Evolutionary conservation across 2,329 filamentous ascomycete species (phyloP).

Genomic region (Neocucurbitaria cava): DNA sequence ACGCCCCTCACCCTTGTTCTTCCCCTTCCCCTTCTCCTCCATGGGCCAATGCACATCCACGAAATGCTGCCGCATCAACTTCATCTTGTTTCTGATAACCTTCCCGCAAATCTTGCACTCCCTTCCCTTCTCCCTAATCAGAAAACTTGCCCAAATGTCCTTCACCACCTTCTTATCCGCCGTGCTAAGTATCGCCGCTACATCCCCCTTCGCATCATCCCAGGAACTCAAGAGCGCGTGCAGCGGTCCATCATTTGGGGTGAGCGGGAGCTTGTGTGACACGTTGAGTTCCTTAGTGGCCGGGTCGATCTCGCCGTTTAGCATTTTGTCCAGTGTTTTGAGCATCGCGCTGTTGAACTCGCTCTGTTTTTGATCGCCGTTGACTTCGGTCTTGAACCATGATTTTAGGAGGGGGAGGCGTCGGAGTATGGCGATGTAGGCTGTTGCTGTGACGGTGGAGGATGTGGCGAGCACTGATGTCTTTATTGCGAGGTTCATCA

Average conservation of each 20-base stretch:
- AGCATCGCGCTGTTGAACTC: conserved; percentile 12
- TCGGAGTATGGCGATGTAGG: conserved; percentile 14
- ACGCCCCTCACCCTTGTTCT: background rate
- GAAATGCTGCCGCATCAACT: conserved; percentile 17
- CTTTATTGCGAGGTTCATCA: conserved; percentile 13
- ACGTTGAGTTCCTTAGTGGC: conserved; percentile 2
- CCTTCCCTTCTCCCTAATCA: conserved; percentile 6
- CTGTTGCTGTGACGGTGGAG: conserved; percentile 5
- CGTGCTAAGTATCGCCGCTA: conserved; percentile 10
- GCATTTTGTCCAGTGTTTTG: conserved; percentile 5
- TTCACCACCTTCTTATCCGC: conserved; percentile 7
- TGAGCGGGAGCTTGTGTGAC: background rate
- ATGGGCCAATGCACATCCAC: conserved; percentile 15
- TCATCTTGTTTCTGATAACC: conserved; percentile 4
- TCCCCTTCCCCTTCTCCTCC: no score
- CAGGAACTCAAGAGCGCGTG: conserved; percentile 11
- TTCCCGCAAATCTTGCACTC: conserved; percentile 20
- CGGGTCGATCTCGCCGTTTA: conserved; percentile 11
- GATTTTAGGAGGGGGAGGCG: conserved; percentile 17
- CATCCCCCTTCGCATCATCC: conserved; percentile 19
- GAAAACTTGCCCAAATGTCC: conserved; percentile 13
- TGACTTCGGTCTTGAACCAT: conserved; percentile 22
- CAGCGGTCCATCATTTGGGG: conserved; percentile 8
- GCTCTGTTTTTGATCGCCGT: conserved; percentile 10
- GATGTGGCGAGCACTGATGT: conserved; percentile 16